phyloP scores from a whole-genome alignment of 768 basidiomycete species.

The Podaxis sp. region DNA sequence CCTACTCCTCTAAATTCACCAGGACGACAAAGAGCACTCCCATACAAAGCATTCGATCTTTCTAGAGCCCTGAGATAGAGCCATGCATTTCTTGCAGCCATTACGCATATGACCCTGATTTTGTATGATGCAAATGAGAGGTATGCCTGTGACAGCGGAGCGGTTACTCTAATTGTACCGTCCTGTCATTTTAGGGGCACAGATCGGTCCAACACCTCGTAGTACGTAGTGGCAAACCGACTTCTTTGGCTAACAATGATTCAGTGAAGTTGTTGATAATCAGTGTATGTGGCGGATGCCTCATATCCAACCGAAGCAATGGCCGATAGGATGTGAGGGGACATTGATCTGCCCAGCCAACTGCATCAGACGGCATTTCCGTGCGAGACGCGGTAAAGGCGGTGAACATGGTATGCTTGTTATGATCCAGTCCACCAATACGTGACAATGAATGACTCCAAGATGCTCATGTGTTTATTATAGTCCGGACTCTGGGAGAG shows the following conservation, averaged over 20 bases:
- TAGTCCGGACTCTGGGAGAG: not conserved
- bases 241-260: not conserved
- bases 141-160: too few species aligned
- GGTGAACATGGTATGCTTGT: not conserved
- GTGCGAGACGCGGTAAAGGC: not conserved
- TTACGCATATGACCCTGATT: too few species aligned
- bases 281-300: not conserved
- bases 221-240: too few species aligned
- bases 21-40: too few species aligned
- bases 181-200: too few species aligned
- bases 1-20: too few species aligned
- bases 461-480: not conserved
- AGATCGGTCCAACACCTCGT: too few species aligned
- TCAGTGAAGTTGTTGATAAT: not conserved
- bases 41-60: too few species aligned
- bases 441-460: not conserved
- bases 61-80: too few species aligned
- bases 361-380: not conserved
- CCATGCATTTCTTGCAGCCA: too few species aligned
- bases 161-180: too few species aligned
- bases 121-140: too few species aligned
- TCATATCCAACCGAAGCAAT: not conserved
- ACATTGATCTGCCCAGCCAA: not conserved
- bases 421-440: not conserved
- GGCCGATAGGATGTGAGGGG: not conserved